Conservation (phyloP, 1,139 yeast species). For the Yamadazyma dushanensis region DNA sequence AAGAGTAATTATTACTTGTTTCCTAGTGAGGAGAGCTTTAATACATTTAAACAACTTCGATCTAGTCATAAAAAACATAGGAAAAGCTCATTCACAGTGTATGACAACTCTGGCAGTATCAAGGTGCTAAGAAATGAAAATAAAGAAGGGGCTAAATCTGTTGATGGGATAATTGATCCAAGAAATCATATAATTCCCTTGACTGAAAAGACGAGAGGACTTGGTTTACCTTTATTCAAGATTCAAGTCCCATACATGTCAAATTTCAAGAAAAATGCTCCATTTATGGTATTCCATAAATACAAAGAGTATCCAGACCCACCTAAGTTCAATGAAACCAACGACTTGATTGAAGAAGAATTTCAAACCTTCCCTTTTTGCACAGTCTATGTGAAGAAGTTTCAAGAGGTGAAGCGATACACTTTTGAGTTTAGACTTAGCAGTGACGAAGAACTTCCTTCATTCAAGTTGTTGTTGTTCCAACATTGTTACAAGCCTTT, state of each 20-base stretch:
- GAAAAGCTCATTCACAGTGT: constrained; percentile 22
- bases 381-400: constrained; percentile 30
- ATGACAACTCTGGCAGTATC: constrained; percentile 27
- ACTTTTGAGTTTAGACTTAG: constrained; percentile 27
- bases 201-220: constrained; percentile 30
- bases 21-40: constrained; percentile 30
- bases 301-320: constrained; percentile 33
- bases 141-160: constrained; percentile 1
- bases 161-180: constrained; percentile 22
- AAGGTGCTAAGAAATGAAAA: constrained; percentile 15
- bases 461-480: constrained; percentile 31
- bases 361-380: constrained; percentile 39
- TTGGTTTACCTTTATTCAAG: constrained; percentile 41
- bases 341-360: constrained; percentile 17
- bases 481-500: constrained; percentile 41
- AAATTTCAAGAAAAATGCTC: constrained; percentile 36
- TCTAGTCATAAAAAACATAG: constrained; percentile 22
- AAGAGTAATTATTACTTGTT: constrained; percentile 32
- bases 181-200: constrained; percentile 37
- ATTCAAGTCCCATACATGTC: constrained; percentile 38
- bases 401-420: constrained; percentile 29
- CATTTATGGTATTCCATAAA: constrained; percentile 34
- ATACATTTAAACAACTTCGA: constrained; percentile 30
- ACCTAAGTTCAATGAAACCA: constrained; percentile 18
- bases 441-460: constrained; percentile 11